Evolutionary conservation across 495 filamentous ascomycete species (phyloP).

Genomic region (Lasiosphaeria ovina): DNA sequence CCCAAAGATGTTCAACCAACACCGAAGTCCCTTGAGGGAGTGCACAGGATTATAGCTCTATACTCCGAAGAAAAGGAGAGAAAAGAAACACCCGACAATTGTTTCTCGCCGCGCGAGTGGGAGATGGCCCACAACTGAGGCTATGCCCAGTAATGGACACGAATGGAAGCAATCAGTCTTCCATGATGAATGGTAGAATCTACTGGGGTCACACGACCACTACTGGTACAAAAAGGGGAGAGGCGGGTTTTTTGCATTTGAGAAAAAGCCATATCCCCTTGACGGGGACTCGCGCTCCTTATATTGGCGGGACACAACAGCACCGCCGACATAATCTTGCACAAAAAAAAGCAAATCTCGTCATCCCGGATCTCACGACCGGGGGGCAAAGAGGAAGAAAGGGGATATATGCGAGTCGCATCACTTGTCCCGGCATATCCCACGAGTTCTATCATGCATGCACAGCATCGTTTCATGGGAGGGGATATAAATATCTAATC

Average conservation of each 20-base stretch:
- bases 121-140: not conserved
- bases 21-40: too few relatives aligned
- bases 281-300: not conserved
- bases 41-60: too few relatives aligned
- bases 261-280: not conserved
- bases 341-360: not conserved
- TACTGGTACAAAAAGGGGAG: conserved; percentile 6
- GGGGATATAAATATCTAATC: not conserved
- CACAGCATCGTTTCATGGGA: too few relatives aligned
- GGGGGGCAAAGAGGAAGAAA: not conserved
- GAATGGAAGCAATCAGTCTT: not conserved
- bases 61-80: too few relatives aligned
- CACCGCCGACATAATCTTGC: conserved; percentile 7
- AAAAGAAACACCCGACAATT: too few relatives aligned
- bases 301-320: conserved; percentile 15
- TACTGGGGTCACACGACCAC: conserved; percentile 18
- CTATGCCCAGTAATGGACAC: too few relatives aligned
- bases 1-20: not conserved
- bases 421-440: not conserved
- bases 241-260: conserved; percentile 1
- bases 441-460: too few relatives aligned
- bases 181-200: not conserved
- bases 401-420: conserved; percentile 1
- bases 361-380: not conserved
- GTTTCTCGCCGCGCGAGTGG: too few relatives aligned